These are phyloP conservation scores for Pittosporum tobira DNA, from an alignment of 129 eudicot species.

Conservation along the genomic window DNA sequence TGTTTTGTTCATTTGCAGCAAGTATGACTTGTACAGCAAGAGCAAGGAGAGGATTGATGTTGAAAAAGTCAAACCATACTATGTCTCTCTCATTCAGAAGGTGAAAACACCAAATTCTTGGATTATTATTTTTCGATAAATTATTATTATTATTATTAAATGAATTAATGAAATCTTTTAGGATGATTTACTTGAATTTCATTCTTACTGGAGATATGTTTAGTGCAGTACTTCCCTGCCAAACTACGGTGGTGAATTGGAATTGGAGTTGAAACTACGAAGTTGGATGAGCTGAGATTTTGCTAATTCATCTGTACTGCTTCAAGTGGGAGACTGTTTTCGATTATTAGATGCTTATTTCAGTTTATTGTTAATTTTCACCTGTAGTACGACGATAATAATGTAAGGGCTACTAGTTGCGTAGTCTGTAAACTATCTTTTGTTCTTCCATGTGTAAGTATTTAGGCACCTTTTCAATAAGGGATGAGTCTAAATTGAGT, in stretches of 20 bases:
- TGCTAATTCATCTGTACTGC: background rate
- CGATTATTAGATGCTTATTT: conserved; percentile 1
- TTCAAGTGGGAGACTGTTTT: background rate
- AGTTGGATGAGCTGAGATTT: background rate
- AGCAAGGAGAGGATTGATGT: conserved; percentile 71
- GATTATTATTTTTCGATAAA: background rate
- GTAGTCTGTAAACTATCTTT: too few relatives aligned
- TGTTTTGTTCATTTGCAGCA: conserved; percentile 26
- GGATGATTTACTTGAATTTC: background rate
- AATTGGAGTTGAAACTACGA: background rate
- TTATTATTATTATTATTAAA: background rate
- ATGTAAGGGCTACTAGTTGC: too few relatives aligned
- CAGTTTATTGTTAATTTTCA: background rate
- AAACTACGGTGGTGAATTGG: conserved; percentile 52
- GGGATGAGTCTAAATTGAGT: too few relatives aligned
- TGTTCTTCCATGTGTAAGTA: background rate
- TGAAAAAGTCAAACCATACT: conserved; percentile 74
- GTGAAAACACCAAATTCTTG: conserved; percentile 21
- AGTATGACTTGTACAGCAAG: conserved; percentile 81
- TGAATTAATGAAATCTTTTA: background rate
- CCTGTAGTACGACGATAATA: too few relatives aligned
- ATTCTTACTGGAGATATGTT: background rate
- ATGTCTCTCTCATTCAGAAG: conserved; percentile 67
- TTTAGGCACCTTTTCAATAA: too few relatives aligned
- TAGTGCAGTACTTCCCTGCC: conserved; percentile 53